Evolutionary conservation across 208 protist genomes (phyloP).

Genomic region (Leishmania braziliensis): DNA sequence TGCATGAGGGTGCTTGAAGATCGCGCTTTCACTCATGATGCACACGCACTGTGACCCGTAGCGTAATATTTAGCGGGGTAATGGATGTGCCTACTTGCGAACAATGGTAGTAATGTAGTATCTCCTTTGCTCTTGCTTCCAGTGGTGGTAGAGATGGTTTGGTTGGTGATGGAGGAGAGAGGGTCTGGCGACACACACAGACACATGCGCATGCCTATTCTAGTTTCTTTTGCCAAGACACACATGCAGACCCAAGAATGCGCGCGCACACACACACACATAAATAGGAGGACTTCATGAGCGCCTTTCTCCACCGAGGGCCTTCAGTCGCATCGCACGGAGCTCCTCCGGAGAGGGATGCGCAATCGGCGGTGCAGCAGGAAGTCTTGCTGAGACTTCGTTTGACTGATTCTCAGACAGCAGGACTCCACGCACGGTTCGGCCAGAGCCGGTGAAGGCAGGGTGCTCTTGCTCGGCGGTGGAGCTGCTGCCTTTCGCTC

Average conservation of each 20-base stretch:
- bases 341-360: constrained; percentile 34
- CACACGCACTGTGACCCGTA: background rate
- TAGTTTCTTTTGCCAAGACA: too few species aligned
- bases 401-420: background rate
- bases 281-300: background rate
- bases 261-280: background rate
- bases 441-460: constrained; percentile 33
- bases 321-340: constrained; percentile 13
- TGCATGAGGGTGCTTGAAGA: background rate
- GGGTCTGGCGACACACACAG: constrained; percentile 12
- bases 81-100: background rate
- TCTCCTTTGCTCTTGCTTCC: background rate
- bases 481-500: background rate
- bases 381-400: constrained; percentile 19
- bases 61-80: background rate
- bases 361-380: background rate
- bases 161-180: background rate
- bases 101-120: background rate
- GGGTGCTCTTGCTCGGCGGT: constrained; percentile 4
- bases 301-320: constrained; percentile 5
- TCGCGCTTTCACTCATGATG: background rate
- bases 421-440: constrained; percentile 23
- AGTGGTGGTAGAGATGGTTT: background rate
- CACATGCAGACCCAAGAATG: background rate
- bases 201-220: background rate